A percentile compares a stretch with the other conserved stretches of the same genome.
Conservation (phyloP, 139 green algal species). For the Coelastrella sp. region DNA sequence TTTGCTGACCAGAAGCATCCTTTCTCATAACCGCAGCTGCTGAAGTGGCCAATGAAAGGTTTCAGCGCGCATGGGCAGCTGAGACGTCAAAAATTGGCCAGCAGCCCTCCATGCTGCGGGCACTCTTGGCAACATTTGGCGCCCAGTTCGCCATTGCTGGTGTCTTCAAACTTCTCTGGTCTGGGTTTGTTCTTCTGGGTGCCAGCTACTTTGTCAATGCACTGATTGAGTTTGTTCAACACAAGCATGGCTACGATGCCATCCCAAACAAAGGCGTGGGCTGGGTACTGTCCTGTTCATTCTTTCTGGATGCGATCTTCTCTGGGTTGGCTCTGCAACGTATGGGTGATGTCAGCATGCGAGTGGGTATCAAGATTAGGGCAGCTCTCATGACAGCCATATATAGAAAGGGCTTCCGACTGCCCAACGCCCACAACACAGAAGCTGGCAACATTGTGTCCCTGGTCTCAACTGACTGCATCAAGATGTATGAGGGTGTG, state of each 20-base stretch:
- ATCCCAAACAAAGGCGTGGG: constrained; percentile 60
- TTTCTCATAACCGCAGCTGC: constrained; percentile 16
- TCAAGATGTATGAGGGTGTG: constrained; percentile 76
- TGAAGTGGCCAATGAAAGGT: constrained; percentile 47
- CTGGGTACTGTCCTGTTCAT: constrained; percentile 68
- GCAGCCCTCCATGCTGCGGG: constrained; percentile 55
- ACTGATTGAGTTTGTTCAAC: constrained; percentile 49
- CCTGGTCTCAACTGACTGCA: constrained; percentile 75
- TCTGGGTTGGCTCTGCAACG: constrained; percentile 71
- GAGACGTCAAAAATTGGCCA: constrained; percentile 21
- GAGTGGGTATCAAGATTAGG: constrained; percentile 62
- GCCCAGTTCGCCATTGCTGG: constrained; percentile 52
- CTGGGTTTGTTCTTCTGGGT: constrained; percentile 55
- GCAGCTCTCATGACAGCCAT: constrained; percentile 55
- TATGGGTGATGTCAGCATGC: constrained; percentile 70
- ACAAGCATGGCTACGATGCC: constrained; percentile 39
- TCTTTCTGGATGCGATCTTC: constrained; percentile 71
- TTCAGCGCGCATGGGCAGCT: constrained; percentile 44
- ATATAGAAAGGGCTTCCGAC: constrained; percentile 68
- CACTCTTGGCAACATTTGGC: constrained; percentile 54
- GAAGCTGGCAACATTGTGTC: constrained; percentile 60
- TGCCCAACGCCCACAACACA: constrained; percentile 15
- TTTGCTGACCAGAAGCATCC: background rate
- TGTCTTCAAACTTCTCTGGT: constrained; percentile 61
- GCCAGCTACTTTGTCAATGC: constrained; percentile 60